A percentile compares a stretch with the other conserved stretches of the same genome.
Conservation (phyloP, 768 basidiomycete species). For the Xerocomus potaroensis region DNA sequence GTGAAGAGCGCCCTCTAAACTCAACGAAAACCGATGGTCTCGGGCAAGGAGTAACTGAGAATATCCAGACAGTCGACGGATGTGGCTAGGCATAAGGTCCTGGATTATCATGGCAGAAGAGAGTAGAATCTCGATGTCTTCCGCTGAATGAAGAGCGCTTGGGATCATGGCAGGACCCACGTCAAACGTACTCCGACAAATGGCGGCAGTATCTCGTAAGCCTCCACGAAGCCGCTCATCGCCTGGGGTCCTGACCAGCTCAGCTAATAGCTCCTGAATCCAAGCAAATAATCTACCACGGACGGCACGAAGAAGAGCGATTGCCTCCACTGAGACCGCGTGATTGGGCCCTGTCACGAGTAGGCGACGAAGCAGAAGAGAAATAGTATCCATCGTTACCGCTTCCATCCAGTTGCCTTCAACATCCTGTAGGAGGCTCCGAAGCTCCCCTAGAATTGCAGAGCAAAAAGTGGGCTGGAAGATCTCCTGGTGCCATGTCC, state of each 20-base stretch:
- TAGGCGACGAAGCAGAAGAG: conserved; percentile 33
- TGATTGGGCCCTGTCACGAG: conserved; percentile 20
- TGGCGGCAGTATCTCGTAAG: conserved; percentile 16
- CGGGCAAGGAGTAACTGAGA: conserved; percentile 26
- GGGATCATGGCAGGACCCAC: conserved; percentile 1
- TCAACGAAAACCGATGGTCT: conserved; percentile 30
- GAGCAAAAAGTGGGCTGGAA: conserved; percentile 27
- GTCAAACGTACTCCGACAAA: conserved; percentile 30
- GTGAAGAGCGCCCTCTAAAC: conserved; percentile 20
- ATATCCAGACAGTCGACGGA: not conserved
- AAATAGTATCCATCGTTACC: conserved; percentile 29
- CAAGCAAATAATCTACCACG: conserved; percentile 33
- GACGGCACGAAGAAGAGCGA: conserved; percentile 26
- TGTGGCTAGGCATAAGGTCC: conserved; percentile 24
- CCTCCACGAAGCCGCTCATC: conserved; percentile 4
- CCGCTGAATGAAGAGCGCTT: conserved; percentile 15
- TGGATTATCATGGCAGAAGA: conserved; percentile 32
- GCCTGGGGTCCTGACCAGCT: conserved; percentile 8
- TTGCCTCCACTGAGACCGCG: conserved; percentile 17
- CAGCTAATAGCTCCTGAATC: conserved; percentile 30
- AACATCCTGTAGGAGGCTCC: conserved; percentile 33
- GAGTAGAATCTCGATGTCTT: conserved; percentile 28
- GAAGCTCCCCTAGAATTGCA: conserved; percentile 33
- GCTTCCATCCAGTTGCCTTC: conserved; percentile 39
- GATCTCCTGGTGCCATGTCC: conserved; percentile 43